Evolutionary conservation across 2,329 filamentous ascomycete species (phyloP).

Genomic region (Scedosporium dehoogii): DNA sequence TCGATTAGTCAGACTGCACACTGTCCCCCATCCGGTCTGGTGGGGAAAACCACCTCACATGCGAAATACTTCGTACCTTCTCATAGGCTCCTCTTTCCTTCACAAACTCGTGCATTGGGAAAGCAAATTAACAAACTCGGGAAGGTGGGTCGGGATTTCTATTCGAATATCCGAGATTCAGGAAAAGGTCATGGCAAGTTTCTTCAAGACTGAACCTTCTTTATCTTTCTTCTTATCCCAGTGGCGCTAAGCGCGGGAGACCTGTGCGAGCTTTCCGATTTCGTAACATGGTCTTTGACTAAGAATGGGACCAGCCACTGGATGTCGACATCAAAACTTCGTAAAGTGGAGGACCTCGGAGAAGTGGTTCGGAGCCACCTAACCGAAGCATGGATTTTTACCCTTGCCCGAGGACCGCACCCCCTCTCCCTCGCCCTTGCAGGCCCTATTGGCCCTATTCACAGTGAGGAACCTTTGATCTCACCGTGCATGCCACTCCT

Average conservation of each 20-base stretch:
- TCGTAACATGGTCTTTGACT: no score
- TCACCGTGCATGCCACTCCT: not conserved
- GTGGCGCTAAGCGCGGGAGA: not conserved
- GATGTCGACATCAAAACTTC: no score
- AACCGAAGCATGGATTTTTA: not conserved
- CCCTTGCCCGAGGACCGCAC: not conserved
- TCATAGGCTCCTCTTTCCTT: not conserved
- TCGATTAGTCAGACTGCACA: not conserved
- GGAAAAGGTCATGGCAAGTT: not conserved
- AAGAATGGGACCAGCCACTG: no score
- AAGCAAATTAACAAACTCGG: not conserved
- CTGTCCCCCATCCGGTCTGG: not conserved
- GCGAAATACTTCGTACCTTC: not conserved
- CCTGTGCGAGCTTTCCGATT: no score
- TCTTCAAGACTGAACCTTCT: not conserved
- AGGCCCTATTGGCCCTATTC: not conserved
- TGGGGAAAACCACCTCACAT: not conserved
- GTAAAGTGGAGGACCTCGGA: no score
- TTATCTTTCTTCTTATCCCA: not conserved
- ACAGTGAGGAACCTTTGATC: slow-evolving; percentile 2
- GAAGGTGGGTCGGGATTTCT: not conserved
- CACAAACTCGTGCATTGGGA: not conserved
- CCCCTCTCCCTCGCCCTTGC: not conserved
- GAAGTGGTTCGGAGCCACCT: not conserved
- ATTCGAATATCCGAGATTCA: not conserved